Conservation (phyloP, 2,329 filamentous ascomycete species). For the Fusarium pseudoanthophilum region DNA sequence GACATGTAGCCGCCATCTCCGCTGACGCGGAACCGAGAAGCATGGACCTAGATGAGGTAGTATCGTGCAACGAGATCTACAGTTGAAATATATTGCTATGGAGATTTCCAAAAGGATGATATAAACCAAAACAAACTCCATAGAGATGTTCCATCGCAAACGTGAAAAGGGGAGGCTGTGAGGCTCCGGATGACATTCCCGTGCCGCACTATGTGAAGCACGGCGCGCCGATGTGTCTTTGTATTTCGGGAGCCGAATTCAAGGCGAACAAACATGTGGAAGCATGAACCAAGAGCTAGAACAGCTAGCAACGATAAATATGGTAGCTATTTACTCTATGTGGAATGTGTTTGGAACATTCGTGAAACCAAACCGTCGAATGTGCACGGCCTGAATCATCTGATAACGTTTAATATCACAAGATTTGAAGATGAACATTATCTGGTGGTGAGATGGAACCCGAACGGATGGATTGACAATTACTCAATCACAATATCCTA, state of each 20-base stretch:
- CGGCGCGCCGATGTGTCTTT: conserved; percentile 10
- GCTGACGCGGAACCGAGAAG: conserved; percentile 7
- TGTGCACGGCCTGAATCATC: conserved; percentile 26
- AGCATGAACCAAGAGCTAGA: not conserved
- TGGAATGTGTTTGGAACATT: conserved; percentile 20
- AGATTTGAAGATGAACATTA: not conserved
- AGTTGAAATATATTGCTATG: conserved; percentile 1
- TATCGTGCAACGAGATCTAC: conserved; percentile 28
- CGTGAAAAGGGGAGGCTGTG: not conserved
- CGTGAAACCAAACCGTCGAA: conserved; percentile 27
- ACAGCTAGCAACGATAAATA: not conserved
- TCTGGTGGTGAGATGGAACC: not conserved
- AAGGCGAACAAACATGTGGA: not conserved
- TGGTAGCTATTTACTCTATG: not conserved
- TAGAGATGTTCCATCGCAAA: not conserved
- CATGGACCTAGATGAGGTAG: conserved; percentile 22
- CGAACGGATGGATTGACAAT: conserved; percentile 1
- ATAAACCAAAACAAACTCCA: not conserved
- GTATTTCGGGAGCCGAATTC: conserved; percentile 1
- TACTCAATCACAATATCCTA: not conserved
- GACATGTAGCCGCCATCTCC: conserved; percentile 1
- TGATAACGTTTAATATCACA: conserved; percentile 2
- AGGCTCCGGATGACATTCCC: conserved; percentile 26
- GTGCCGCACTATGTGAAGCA: conserved; percentile 22
- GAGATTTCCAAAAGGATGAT: conserved; percentile 4